Evolutionary conservation across 2,329 filamentous ascomycete genomes (phyloP), one percentile per base, ranked within the genome.

Genomic region (Aspergillus vadensis): DNA sequence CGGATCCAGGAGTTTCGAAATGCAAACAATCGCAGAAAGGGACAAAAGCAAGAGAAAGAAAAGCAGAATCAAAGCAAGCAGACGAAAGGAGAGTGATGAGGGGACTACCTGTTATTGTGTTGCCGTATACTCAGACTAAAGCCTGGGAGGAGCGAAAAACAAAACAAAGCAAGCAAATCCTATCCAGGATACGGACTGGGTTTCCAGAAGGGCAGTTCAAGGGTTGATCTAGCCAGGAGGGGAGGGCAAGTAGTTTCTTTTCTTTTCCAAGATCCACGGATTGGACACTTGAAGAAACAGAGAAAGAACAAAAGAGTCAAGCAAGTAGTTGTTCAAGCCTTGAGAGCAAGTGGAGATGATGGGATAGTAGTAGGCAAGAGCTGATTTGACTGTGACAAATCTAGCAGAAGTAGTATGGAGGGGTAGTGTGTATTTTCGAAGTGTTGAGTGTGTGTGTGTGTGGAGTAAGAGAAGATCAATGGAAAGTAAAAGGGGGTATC

Each of bases 41-140:
- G 59, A 60, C 52, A 58, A 36, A 36, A 27, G 25, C 25, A 27
- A 27, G 25, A 25, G 25, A 27, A 14, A 12, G 52, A 61, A 58
- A 61, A 62, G 67, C 47, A 64, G 62, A 62, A 58, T 59, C 61
- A 66, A 49, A 65, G 63, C 64, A 63, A 64, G 62, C 65, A 65
- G 65, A 65, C 56, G 64, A 59, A 44, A 63, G 52, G 55, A 59
- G 60, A 70, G 69, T 73, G 75, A 69, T 65, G 70, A 69, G 75
- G 75, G 72, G 67, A 72, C 77, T 79, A 79, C 77, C 77, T 79
- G 74, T 71, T 73, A 69, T 71, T 59, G 32, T 71, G 69, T 70
- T 65, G 67, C 63, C 51, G 55, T 50, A 64, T 63, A 67, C 63
- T 66, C 68, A 67, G 62, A 67, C 67, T 39, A 55, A 64, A 61